Percentiles rank a stretch among this genome's conserved stretches.
These are phyloP conservation scores for Scopulariopsis brevicaulis DNA, from an alignment of 2,329 filamentous ascomycete species.

Conservation along the genomic window DNA sequence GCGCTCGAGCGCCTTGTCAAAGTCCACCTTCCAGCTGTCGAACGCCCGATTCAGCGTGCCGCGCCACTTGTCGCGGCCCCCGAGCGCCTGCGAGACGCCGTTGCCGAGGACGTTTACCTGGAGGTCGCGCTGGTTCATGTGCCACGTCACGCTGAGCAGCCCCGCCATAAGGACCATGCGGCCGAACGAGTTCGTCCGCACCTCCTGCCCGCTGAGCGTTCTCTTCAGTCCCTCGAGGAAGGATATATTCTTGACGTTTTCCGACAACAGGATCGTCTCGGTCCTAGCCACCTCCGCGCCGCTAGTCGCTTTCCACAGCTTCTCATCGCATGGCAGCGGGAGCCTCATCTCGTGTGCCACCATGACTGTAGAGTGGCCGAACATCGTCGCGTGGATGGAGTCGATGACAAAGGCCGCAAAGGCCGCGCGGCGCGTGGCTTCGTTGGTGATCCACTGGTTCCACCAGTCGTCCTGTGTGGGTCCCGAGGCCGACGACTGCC, in stretches of 20 bases:
- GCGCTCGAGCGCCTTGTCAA: constrained; percentile 68
- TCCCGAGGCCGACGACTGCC: constrained; percentile 51
- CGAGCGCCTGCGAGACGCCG: constrained; percentile 64
- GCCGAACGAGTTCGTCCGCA: constrained; percentile 87
- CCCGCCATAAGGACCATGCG: constrained; percentile 91
- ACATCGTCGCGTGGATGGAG: constrained; percentile 94
- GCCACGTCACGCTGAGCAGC: constrained; percentile 86
- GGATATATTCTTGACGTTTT: constrained; percentile 72
- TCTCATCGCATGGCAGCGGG: constrained; percentile 84
- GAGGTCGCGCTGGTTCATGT: constrained; percentile 92
- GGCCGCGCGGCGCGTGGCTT: constrained; percentile 78
- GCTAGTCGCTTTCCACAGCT: constrained; percentile 82
- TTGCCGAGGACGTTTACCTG: constrained; percentile 75
- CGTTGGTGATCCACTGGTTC: constrained; percentile 92
- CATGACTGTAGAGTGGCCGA: constrained; percentile 94
- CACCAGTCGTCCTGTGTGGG: constrained; percentile 78
- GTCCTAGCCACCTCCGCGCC: constrained; percentile 77
- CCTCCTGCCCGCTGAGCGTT: constrained; percentile 73
- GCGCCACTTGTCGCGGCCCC: constrained; percentile 85
- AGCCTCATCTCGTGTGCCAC: constrained; percentile 91
- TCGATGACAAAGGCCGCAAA: constrained; percentile 94
- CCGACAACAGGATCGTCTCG: constrained; percentile 67
- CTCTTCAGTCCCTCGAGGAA: constrained; percentile 88
- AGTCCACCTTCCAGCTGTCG: constrained; percentile 87
- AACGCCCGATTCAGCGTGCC: constrained; percentile 76